phyloP scores from a whole-genome alignment of 2,329 filamentous ascomycete species.

The Fusarium graminum region DNA sequence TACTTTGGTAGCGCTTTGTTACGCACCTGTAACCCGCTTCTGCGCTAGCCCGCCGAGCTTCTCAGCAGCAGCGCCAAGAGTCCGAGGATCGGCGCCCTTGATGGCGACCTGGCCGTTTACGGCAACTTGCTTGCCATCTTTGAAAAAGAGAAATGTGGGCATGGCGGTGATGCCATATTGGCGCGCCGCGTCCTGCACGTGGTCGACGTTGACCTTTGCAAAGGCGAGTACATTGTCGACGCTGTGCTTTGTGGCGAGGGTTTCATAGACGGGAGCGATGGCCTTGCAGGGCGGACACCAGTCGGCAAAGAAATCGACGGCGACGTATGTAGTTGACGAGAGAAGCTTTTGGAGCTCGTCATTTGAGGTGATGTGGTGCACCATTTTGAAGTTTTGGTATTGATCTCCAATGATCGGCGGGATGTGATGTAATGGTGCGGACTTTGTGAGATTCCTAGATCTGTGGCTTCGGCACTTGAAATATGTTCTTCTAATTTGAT shows the following conservation, averaged over 20 bases:
- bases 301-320: slow-evolving; percentile 64
- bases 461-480: neutral
- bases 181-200: slow-evolving; percentile 78
- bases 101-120: slow-evolving; percentile 52
- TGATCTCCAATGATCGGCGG: slow-evolving; percentile 21
- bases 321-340: slow-evolving; percentile 57
- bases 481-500: neutral
- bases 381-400: slow-evolving; percentile 32
- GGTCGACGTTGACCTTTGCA: slow-evolving; percentile 92
- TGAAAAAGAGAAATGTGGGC: slow-evolving; percentile 93
- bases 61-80: slow-evolving; percentile 53
- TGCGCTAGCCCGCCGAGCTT: slow-evolving; percentile 55
- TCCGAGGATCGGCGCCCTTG: slow-evolving; percentile 52
- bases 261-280: slow-evolving; percentile 61
- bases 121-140: slow-evolving; percentile 62
- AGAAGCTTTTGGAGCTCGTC: slow-evolving; percentile 56
- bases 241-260: slow-evolving; percentile 48
- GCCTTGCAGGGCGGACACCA: slow-evolving; percentile 66
- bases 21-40: slow-evolving; percentile 45
- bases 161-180: slow-evolving; percentile 87
- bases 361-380: slow-evolving; percentile 51
- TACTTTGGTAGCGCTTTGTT: neutral
- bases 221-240: slow-evolving; percentile 73
- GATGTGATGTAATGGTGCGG: neutral
- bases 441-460: neutral